Evolutionary conservation across 1,284 basidiomycete genomes (phyloP), one percentile per base, ranked within the genome.

Genomic region (Coriolopsis trogii): DNA sequence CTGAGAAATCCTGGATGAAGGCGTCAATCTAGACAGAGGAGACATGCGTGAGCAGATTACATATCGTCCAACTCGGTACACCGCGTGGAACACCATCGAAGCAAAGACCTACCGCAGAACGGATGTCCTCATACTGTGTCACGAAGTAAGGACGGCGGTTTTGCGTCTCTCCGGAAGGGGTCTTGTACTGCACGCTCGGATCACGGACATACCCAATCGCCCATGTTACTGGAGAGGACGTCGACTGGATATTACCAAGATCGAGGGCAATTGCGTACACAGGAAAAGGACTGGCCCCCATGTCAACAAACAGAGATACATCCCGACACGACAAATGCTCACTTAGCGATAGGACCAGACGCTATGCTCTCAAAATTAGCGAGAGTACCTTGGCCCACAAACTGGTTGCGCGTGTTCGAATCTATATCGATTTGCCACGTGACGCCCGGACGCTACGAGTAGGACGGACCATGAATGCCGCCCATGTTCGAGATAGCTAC

Each of bases 141-240:
- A 38, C 54, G 41, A 58, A 70, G 54, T 63, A 69, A 8, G 67
- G 56, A 13, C 47, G 53, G 7, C 67, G 64, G 3, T 53, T 24
- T 33, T 65, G 52, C 12, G 49, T 65, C 46, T 16, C 61, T 46
- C 52, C 56, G 8, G 44, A 37, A 2, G 56, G 21, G 6, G 48
- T 55, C 2, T 46, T 59, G 34, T 59, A 65, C 26, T 48, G 10
- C 25, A 63, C 60, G 1, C 53, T 37, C 6, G 65, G 62, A 41
- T 63, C 53, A 3, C 65, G 59, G 7, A 60, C 51, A n/a, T 56
- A 52, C 2, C 63, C 65, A 6, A 67, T 36, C 5, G 58, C 43
- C 63, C 61, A 67, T 0, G 63, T 58, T 9, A 62, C 51, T 0
- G 65, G 55, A 7, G 23, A 40, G 12, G 43, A n/a, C 2, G 59